These are phyloP conservation scores for Euphrasia arctica DNA, from an alignment of 305 asterid species.

Conservation along the genomic window DNA sequence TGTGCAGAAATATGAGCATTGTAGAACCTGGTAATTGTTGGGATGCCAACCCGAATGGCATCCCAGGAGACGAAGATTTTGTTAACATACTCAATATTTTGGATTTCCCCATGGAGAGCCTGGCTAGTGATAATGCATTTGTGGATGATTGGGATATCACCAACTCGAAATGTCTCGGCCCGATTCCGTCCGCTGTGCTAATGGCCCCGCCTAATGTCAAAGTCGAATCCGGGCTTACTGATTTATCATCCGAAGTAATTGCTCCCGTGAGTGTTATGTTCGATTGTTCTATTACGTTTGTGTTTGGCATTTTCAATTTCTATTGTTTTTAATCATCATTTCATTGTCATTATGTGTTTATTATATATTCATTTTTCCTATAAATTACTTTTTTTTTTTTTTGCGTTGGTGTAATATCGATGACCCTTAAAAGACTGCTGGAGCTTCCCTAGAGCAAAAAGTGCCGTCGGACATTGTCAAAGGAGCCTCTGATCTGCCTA, in stretches of 20 bases:
- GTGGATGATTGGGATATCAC: constrained; percentile 58
- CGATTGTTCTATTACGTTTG: neutral
- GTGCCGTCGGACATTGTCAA: constrained; percentile 21
- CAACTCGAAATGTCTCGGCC: constrained; percentile 51
- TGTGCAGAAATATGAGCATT: constrained; percentile 34
- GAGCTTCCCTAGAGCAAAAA: constrained; percentile 28
- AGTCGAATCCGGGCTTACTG: constrained; percentile 9
- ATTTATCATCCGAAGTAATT: constrained; percentile 21
- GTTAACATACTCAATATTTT: constrained; percentile 39
- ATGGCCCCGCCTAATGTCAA: constrained; percentile 32
- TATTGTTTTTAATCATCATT: neutral
- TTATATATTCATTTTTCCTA: constrained; percentile 8
- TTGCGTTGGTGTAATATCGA: constrained; percentile 1
- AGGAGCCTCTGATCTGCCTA: constrained; percentile 20
- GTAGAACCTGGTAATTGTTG: constrained; percentile 43
- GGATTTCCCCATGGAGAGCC: constrained; percentile 63
- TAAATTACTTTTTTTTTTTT: constrained; percentile 13
- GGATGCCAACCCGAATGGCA: constrained; percentile 32
- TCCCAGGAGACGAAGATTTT: constrained; percentile 32
- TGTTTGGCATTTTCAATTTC: neutral
- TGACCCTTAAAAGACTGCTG: constrained; percentile 28
- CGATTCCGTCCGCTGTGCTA: constrained; percentile 44
- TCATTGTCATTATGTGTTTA: neutral
- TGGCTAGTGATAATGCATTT: constrained; percentile 42
- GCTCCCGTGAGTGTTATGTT: constrained; percentile 47